These are phyloP conservation scores for Penicillium soppii DNA, from an alignment of 495 filamentous ascomycete species.

Conservation along the genomic window DNA sequence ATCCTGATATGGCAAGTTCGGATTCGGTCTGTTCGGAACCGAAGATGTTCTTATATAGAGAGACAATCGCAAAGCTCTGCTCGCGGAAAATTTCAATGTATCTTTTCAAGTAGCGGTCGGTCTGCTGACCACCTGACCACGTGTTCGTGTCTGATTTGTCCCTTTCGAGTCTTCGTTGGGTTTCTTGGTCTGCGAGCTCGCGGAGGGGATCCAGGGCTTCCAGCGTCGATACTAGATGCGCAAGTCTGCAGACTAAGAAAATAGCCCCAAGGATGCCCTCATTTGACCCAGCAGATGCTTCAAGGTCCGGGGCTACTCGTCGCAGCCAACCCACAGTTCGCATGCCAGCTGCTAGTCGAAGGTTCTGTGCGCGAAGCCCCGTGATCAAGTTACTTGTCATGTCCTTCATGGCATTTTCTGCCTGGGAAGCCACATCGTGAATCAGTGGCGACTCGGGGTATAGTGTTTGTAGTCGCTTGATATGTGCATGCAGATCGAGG, in stretches of 20 bases:
- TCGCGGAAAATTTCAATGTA: constrained; percentile 99
- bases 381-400: constrained; percentile 85
- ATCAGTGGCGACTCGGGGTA: constrained; percentile 79
- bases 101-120: constrained; percentile 88
- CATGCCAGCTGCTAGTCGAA: constrained; percentile 90
- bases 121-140: constrained; percentile 84
- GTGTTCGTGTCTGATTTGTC: constrained; percentile 30
- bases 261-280: constrained; percentile 74
- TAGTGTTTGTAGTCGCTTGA: constrained; percentile 78
- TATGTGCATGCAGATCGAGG: constrained; percentile 90
- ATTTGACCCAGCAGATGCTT: constrained; percentile 45
- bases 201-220: constrained; percentile 82
- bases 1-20: constrained; percentile 32
- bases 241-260: constrained; percentile 83
- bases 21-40: constrained; percentile 48
- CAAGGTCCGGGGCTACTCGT: constrained; percentile 79
- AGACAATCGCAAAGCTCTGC: constrained; percentile 93
- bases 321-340: constrained; percentile 91
- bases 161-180: constrained; percentile 36
- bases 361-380: constrained; percentile 68
- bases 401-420: constrained; percentile 83
- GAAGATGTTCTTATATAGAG: constrained; percentile 90
- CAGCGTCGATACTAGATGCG: constrained; percentile 75
- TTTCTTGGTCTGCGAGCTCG: constrained; percentile 89
- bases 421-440: constrained; percentile 67